Evolutionary conservation across 805 yeast species (phyloP).

Genomic region (Lipomyces kockii): DNA sequence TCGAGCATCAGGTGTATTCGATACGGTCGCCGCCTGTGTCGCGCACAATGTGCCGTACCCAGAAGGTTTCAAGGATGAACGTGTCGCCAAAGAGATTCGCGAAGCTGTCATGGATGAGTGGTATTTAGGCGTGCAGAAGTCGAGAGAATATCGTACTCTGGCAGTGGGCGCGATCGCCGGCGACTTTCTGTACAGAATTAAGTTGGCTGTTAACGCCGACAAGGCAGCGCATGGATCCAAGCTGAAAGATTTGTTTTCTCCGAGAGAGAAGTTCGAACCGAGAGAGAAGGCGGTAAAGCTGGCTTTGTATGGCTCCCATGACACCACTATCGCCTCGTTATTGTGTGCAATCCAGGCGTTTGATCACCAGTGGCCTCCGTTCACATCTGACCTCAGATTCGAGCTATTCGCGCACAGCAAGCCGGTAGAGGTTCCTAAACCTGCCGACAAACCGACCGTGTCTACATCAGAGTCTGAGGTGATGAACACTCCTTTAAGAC

Average conservation of each 20-base stretch:
- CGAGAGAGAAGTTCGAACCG: not conserved
- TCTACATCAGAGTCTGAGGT: constrained; percentile 1
- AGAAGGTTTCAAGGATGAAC: constrained; percentile 24
- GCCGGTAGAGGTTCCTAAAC: not conserved
- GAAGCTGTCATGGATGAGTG: constrained; percentile 35
- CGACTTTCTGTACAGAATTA: constrained; percentile 31
- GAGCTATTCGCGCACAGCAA: constrained; percentile 30
- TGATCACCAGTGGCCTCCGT: constrained; percentile 37
- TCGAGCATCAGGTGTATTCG: constrained; percentile 37
- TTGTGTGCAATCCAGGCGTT: constrained; percentile 33
- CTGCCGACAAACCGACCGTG: not conserved
- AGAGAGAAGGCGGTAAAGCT: constrained; percentile 25
- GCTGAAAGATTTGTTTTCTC: not conserved
- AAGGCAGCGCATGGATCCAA: constrained; percentile 2
- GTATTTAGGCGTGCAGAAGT: constrained; percentile 34
- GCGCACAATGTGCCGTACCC: constrained; percentile 31
- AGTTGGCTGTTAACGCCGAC: constrained; percentile 25
- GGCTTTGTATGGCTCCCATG: constrained; percentile 38
- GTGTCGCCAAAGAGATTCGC: constrained; percentile 19
- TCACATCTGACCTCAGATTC: constrained; percentile 35
- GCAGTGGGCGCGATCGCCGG: constrained; percentile 39
- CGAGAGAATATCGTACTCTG: constrained; percentile 31
- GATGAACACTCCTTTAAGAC: constrained; percentile 1
- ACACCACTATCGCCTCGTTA: constrained; percentile 37
- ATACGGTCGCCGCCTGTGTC: constrained; percentile 31